These are phyloP conservation scores for Alternaria atra DNA, from an alignment of 2,329 filamentous ascomycete genomes.

Conservation along the genomic window DNA sequence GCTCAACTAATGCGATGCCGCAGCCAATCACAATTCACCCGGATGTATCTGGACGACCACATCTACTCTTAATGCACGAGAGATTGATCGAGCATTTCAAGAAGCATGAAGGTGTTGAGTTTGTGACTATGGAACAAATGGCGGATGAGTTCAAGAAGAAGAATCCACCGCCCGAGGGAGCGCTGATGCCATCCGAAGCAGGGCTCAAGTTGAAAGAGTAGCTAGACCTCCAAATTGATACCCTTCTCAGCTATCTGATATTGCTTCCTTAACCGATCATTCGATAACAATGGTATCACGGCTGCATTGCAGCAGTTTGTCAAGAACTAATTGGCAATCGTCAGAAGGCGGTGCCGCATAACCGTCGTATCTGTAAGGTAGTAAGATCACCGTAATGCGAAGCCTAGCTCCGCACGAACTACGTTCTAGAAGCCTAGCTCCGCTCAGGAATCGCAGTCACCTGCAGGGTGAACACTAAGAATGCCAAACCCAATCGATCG, in stretches of 20 bases:
- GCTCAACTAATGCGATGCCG: neutral
- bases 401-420: neutral
- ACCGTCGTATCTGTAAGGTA: neutral
- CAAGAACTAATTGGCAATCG: neutral
- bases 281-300: neutral
- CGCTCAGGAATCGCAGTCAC: neutral
- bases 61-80: conserved; percentile 77
- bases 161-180: conserved; percentile 65
- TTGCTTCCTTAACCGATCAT: neutral
- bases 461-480: neutral
- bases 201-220: conserved; percentile 60
- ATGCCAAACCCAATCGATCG: neutral
- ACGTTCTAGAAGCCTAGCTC: neutral
- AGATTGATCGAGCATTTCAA: conserved; percentile 74
- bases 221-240: neutral
- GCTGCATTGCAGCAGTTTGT: neutral
- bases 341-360: neutral
- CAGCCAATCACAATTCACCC: conserved; percentile 77
- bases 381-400: conserved; percentile 3
- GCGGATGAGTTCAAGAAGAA: conserved; percentile 76
- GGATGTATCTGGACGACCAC: conserved; percentile 70
- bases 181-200: conserved; percentile 66
- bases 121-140: conserved; percentile 75
- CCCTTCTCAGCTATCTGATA: neutral
- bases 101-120: conserved; percentile 68